phyloP scores from a whole-genome alignment of 192 early-diverging fungal species.

The Lobosporangium transversale region DNA sequence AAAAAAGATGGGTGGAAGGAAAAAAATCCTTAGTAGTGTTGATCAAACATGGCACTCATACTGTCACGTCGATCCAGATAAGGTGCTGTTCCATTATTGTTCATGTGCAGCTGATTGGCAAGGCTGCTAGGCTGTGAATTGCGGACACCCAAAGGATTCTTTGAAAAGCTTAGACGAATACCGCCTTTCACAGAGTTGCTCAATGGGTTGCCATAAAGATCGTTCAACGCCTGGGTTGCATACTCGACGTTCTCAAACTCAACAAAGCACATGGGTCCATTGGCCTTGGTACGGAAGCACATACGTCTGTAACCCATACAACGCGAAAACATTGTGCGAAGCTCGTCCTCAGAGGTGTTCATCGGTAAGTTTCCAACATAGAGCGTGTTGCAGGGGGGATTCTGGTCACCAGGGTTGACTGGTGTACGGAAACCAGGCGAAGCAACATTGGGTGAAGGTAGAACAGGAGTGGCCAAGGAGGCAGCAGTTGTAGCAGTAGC shows the following conservation, averaged over 20 bases:
- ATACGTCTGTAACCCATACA: slow-evolving; percentile 92
- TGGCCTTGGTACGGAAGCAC: slow-evolving; percentile 86
- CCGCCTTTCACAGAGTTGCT: slow-evolving; percentile 91
- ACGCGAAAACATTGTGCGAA: slow-evolving; percentile 81
- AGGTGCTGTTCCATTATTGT: slow-evolving; percentile 20
- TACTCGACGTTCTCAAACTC: slow-evolving; percentile 96
- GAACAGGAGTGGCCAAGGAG: slow-evolving; percentile 32
- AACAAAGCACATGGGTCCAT: slow-evolving; percentile 99
- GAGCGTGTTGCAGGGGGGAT: slow-evolving; percentile 99
- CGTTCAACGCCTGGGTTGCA: slow-evolving; percentile 88
- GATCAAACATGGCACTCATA: slow-evolving; percentile 54
- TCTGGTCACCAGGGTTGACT: slow-evolving; percentile 85
- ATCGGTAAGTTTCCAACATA: slow-evolving; percentile 96
- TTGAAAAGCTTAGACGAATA: slow-evolving; percentile 95
- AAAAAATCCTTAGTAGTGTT: slow-evolving; percentile 29
- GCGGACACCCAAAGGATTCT: slow-evolving; percentile 95
- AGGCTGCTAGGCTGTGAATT: slow-evolving; percentile 52
- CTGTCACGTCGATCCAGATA: slow-evolving; percentile 51
- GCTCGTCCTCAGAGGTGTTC: slow-evolving; percentile 90
- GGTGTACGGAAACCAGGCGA: slow-evolving; percentile 62
- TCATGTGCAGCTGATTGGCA: slow-evolving; percentile 48
- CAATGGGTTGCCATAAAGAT: slow-evolving; percentile 87
- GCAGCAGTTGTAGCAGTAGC: slow-evolving; percentile 35
- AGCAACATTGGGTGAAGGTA: slow-evolving; percentile 54
- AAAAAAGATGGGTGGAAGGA: neutral